Base-by-base conservation (phyloP, 2,329 filamentous ascomycete species). In the Leptographium wingfieldii region DNA sequence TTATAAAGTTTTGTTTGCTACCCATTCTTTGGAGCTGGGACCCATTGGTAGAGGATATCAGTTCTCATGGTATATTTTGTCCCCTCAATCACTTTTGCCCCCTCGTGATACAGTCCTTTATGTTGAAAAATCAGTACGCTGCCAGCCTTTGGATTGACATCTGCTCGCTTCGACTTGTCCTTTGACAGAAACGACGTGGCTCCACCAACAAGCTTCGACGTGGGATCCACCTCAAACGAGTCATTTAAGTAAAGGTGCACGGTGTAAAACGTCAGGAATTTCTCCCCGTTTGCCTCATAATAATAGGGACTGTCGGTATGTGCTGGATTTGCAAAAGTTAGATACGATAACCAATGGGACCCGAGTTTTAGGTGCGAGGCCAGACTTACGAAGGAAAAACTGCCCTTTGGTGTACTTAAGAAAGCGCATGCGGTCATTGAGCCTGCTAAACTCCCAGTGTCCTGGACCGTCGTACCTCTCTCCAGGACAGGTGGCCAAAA, bases 341-440 rank as follows among this genome's bases (percentile, higher is more conserved):
- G 33, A 16, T 14, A 43, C 16, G 33, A 27, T 2, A 38, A 29
- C 11, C 16, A 54, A 10, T n/a, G 1, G 22, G 7, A 53, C 27
- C 27, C 16, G 16, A 10, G 7, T n/a, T 31, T 11, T 35, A n/a
- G 14, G 14, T 43, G 40, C 40, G 49, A 53, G 22, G n/a, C 27
- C 48, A 58, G 49, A 69, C 74, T 68, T 60, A 76, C 75, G 77
- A 62, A 78, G 80, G 67, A 95, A 94, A 68, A 85, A 92, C 66
- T 91, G 84, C 0, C 87, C 88, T 0, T 77, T 72, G 0, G 77
- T 77, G 69, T 94, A 94, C 67, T 82, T 85, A 57, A 95, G 73
- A 66, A 92, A 92, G 33, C 90, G 76, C 79, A 92, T 79, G 43
- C 88, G 74, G 68, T 90, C 81, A 69, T 94, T 94, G 51, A 89